A percentile compares a stretch with the other conserved stretches of the same genome.
Evolutionary conservation across 1,284 basidiomycete genomes (phyloP).

Genomic region (Cryptococcus maquisensis): DNA sequence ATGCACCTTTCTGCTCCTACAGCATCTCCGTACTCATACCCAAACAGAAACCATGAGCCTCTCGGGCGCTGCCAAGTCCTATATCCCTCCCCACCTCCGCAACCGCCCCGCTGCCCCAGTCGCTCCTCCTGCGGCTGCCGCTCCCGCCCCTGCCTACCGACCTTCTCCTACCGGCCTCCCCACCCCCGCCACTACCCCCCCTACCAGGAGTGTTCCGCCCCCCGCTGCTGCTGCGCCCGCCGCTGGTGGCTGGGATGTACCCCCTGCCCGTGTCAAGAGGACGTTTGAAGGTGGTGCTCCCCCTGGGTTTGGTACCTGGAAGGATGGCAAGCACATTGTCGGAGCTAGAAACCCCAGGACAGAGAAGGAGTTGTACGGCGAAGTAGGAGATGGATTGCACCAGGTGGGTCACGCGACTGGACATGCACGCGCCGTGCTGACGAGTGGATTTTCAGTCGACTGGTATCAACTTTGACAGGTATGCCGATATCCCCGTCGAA

Average conservation of each 20-base stretch:
- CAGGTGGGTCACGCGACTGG: constrained; percentile 36
- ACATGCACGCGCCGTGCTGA: constrained; percentile 11
- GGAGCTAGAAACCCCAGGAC: constrained; percentile 77
- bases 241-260: constrained; percentile 54
- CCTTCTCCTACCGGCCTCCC: constrained; percentile 40
- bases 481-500: constrained; percentile 99
- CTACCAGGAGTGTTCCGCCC: constrained; percentile 54
- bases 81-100: constrained; percentile 86
- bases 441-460: constrained; percentile 66
- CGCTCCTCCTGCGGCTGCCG: constrained; percentile 18
- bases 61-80: constrained; percentile 49
- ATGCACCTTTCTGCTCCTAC: too few relatives aligned
- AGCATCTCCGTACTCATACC: background rate
- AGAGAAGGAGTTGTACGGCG: constrained; percentile 95
- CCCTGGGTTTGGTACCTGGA: constrained; percentile 78
- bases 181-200: constrained; percentile 42
- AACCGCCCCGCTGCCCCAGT: constrained; percentile 41
- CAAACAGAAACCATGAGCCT: constrained; percentile 29
- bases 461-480: constrained; percentile 99
- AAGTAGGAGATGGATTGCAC: constrained; percentile 64
- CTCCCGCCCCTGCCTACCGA: constrained; percentile 31
- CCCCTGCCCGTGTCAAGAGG: constrained; percentile 29
- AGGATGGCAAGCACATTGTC: constrained; percentile 77
- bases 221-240: constrained; percentile 53
- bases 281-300: constrained; percentile 54